Base-by-base conservation (phyloP, 192 early-diverging fungal species). In the Backusella sp. region DNA sequence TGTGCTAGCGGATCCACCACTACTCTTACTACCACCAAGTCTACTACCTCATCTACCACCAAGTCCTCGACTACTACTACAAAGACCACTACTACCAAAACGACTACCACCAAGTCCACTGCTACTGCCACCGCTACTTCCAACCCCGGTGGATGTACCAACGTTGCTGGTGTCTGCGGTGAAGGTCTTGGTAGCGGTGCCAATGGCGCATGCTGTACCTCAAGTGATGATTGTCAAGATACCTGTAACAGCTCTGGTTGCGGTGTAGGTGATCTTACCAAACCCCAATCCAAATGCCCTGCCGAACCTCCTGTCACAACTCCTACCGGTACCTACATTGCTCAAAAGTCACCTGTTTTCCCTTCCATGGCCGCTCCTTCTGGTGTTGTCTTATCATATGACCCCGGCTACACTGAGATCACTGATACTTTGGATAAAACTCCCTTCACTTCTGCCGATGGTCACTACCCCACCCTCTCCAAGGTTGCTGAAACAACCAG, bases 281-380 rank as follows among this genome's bases (percentile, higher is more conserved):
- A n/a, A 17, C 17, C 46, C 15, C 46, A 49, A n/a, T 17, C 46
- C 5, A 19, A 17, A 15, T 49, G 46, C 46, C 46, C 59, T 2
- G 35, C 28, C 36, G 12, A 39, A 12, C 26, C 65, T 32, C 15
- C 39, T 23, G 19, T 37, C 46, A 66, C 71, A 12, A 1, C 62
- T n/a, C 28, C 67, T 46, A 34, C 59, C 23, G 56, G 37, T 65
- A 72, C 37, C 41, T 67, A 69, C 52, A 59, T 73, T 42, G 46
- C 79, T 42, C 79, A 80, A 73, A 37, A 68, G 14, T 66, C 74
- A 14, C 26, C 59, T 39, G 7, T 30, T 52, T 59, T 42, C 67
- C 30, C 79, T 21, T 26, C 70, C 21, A 59, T 81, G 21, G 52
- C 75, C 7, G 70, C 73, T 11, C 15, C 71, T 23, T 77, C 79